Percentiles rank a stretch among this genome's conserved stretches.
Evolutionary conservation across 2,329 filamentous ascomycete species (phyloP).

Genomic region (Emergomyces orientalis): DNA sequence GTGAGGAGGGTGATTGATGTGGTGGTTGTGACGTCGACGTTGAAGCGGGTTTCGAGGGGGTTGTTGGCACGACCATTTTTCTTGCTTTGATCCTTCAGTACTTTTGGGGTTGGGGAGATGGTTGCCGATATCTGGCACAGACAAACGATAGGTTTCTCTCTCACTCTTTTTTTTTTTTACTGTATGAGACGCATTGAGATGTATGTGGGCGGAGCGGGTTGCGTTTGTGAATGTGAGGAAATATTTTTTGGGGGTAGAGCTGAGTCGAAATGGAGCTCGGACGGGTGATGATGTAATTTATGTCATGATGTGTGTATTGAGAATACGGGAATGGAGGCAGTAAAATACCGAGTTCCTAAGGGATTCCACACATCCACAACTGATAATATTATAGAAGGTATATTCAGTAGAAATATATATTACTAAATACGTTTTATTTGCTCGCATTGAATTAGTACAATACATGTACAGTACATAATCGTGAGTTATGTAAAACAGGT

Average conservation of each 20-base stretch:
- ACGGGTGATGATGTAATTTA: neutral
- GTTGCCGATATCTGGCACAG: neutral
- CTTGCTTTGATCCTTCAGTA: neutral
- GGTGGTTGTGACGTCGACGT: constrained; percentile 14
- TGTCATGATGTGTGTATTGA: neutral
- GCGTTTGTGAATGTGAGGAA: neutral
- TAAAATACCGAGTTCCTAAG: too few species aligned
- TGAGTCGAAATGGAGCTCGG: neutral
- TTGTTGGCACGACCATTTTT: constrained; percentile 8
- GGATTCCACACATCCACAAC: too few species aligned
- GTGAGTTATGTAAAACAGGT: neutral
- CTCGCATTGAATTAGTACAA: neutral
- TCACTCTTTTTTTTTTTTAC: neutral
- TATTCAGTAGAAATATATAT: too few species aligned
- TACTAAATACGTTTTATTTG: too few species aligned
- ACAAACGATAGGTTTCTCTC: neutral
- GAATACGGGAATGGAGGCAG: neutral
- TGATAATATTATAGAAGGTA: too few species aligned
- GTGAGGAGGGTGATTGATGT: constrained; percentile 11
- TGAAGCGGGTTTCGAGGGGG: constrained; percentile 7
- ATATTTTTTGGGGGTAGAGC: neutral
- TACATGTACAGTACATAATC: neutral
- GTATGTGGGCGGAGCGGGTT: neutral
- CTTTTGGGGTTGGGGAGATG: neutral
- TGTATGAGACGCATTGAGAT: neutral